These are phyloP conservation scores for Cutaneotrichosporon spelunceum DNA, from an alignment of 1,284 basidiomycete genomes.

Conservation along the genomic window DNA sequence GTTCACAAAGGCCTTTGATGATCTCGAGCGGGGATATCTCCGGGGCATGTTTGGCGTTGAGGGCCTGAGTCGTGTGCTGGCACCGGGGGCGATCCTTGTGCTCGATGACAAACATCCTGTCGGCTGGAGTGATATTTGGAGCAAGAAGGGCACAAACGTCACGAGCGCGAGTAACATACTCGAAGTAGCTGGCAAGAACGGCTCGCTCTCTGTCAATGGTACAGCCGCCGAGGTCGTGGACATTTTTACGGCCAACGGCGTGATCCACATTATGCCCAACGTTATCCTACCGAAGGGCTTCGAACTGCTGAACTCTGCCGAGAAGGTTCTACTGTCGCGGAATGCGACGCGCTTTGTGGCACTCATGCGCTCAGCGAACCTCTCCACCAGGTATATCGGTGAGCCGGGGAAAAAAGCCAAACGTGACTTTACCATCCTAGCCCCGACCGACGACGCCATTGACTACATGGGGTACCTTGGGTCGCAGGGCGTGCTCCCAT, in stretches of 20 bases:
- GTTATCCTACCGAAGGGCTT: constrained; percentile 77
- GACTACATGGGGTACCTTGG: constrained; percentile 35
- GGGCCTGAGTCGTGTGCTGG: constrained; percentile 71
- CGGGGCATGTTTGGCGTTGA: constrained; percentile 77
- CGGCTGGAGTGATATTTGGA: constrained; percentile 42
- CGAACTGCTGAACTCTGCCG: constrained; percentile 68
- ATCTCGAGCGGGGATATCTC: constrained; percentile 74
- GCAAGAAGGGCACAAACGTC: constrained; percentile 27
- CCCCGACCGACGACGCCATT: constrained; percentile 82
- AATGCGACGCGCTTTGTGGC: constrained; percentile 90
- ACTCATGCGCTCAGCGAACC: constrained; percentile 74
- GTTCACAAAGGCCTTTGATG: constrained; percentile 62
- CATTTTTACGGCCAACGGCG: constrained; percentile 87
- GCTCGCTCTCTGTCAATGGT: constrained; percentile 62
- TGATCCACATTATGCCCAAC: constrained; percentile 80
- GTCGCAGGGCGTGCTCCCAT: constrained; percentile 1
- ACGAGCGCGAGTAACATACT: constrained; percentile 61
- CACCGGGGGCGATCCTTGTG: constrained; percentile 65
- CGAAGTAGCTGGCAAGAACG: constrained; percentile 59
- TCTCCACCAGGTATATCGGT: constrained; percentile 69
- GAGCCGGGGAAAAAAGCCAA: constrained; percentile 45
- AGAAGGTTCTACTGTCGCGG: constrained; percentile 71
- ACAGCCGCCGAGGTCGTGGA: constrained; percentile 66
- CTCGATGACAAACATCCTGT: constrained; percentile 34
- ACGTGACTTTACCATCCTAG: constrained; percentile 71